Evolutionary conservation across 1,284 basidiomycete species (phyloP), one percentile per base, ranked within the genome.

Genomic region (Fomitopsis palustris): DNA sequence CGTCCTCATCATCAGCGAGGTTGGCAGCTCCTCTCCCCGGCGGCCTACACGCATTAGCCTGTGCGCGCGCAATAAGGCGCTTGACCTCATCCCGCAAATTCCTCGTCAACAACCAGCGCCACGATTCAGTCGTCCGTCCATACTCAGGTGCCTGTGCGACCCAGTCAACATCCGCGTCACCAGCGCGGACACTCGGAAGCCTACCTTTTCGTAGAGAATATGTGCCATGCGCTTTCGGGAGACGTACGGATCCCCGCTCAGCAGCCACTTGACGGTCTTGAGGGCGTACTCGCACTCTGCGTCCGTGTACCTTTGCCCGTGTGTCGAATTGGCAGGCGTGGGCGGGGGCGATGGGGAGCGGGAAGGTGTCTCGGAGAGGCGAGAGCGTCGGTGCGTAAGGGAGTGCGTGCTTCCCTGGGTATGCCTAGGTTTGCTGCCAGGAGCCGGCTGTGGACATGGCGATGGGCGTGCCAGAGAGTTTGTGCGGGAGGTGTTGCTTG

Each of bases 341-440:
- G 75, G 78, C 3, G 87, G 87, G 37, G 87, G 87, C 2, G 78
- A 82, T 3, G 87, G 87, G 16, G 84, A 85, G 43, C 86, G 81
- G 21, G 86, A 85, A 10, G 86, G 84, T 16, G 85, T 19, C 3
- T 52, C 49, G n/a, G 49, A 52, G 31, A 52, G 35, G n/a, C 31
- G 49, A 4, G 29, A 37, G 6, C 14, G 53, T 29, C 19, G 21
- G 31, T 27, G 25, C 16, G 19, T 25, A 31, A 14, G 37, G n/a
- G 38, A 54, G 4, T 25, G 8, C 19, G 23, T 25, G 16, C 27
- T 19, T 19, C 38, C 37, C 10, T 23, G 53, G 10, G 37, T 25
- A 4, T 14, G 7, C 2, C 53, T 54, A 23, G 5, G 37, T 38
- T 41, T 33, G 8, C 7, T 39, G 33, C 35, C 16, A 10, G 31